Conservation (phyloP, 768 basidiomycete species). For the Neoboletus magnificus region DNA sequence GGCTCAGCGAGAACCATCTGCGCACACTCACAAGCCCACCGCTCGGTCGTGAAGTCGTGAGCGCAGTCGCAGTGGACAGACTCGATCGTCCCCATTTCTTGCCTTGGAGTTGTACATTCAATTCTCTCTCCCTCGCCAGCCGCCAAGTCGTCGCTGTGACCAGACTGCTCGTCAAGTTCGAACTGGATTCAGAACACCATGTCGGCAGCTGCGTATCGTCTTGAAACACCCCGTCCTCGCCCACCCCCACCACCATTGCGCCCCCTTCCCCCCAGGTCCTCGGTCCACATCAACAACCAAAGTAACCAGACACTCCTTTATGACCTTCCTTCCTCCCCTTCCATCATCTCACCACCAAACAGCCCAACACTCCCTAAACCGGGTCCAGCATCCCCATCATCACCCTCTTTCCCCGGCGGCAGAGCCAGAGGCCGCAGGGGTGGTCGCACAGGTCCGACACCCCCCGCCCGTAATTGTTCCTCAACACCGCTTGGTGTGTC, state of each 20-base stretch:
- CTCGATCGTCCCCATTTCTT: constrained; percentile 13
- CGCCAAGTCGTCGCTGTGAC: constrained; percentile 2
- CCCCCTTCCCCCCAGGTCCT: constrained; percentile 44
- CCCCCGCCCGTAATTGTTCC: constrained; percentile 59
- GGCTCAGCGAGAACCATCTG: constrained; percentile 26
- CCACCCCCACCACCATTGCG: constrained; percentile 58
- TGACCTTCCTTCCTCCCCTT: constrained; percentile 62
- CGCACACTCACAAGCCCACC: constrained; percentile 11
- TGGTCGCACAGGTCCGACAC: constrained; percentile 48
- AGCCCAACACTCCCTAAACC: constrained; percentile 43
- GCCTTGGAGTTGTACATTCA: constrained; percentile 15
- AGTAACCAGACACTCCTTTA: constrained; percentile 69
- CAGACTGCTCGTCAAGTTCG: constrained; percentile 21
- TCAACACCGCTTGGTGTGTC: constrained; percentile 65
- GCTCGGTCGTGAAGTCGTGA: constrained; percentile 6
- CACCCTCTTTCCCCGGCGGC: constrained; percentile 49
- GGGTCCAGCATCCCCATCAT: constrained; percentile 50
- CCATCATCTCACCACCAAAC: constrained; percentile 52
- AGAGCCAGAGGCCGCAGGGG: constrained; percentile 49
- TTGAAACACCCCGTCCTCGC: constrained; percentile 61
- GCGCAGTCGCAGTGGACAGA: not conserved
- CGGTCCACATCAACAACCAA: constrained; percentile 40
- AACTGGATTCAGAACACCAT: constrained; percentile 42
- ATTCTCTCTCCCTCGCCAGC: constrained; percentile 13
- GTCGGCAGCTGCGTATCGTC: constrained; percentile 61